Evolutionary conservation across 2,329 filamentous ascomycete genomes (phyloP), one percentile per base, ranked within the genome.

Genomic region (Trichophaea hybrida): DNA sequence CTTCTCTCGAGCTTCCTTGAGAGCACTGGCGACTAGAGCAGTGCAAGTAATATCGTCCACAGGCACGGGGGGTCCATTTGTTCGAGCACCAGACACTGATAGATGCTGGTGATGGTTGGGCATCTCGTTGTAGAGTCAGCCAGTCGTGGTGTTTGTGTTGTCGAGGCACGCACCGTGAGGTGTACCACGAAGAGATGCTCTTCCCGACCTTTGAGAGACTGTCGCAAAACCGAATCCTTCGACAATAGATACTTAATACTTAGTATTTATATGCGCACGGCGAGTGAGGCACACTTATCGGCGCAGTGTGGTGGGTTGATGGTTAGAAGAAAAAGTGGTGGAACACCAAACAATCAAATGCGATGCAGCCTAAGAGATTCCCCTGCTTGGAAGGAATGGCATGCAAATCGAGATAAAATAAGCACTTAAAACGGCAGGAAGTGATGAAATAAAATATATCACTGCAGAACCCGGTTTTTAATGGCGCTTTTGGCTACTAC

Each of bases 21-120:
- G 59, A 13, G 64, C 59, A 44, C 58, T 59, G 33, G 57, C 53
- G 38, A 65, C 61, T 35, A 66, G 63, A 8, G 59, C 53, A 49
- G 64, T 58, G 40, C 64, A 66, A 8, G 64, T 50, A 38, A 61
- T 43, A 54, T 64, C 59, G 53, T 65, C 62, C 55, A 65, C 61
- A 33, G 63, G 63, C 8, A 54, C 49, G 24, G 55, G 64, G 4
- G 58, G 48, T 8, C 55, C 55, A 44, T 40, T 55, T 12, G 31
- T 44, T 40, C 31, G 52, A 24, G 63, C 35, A 54, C 56, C 54
- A 46, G 54, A 59, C 49, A 58, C 48, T 49, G 58, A 54, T 57
- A 51, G 46, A n/a, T 60, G 60, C 34, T 52, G 40, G 50, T 35
- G 50, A 37, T 49, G 44, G 17, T 46, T 17, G 40, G 40, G 40